These are phyloP conservation scores for Rhypophila decipiens DNA, from an alignment of 495 filamentous ascomycete genomes.

Conservation along the genomic window DNA sequence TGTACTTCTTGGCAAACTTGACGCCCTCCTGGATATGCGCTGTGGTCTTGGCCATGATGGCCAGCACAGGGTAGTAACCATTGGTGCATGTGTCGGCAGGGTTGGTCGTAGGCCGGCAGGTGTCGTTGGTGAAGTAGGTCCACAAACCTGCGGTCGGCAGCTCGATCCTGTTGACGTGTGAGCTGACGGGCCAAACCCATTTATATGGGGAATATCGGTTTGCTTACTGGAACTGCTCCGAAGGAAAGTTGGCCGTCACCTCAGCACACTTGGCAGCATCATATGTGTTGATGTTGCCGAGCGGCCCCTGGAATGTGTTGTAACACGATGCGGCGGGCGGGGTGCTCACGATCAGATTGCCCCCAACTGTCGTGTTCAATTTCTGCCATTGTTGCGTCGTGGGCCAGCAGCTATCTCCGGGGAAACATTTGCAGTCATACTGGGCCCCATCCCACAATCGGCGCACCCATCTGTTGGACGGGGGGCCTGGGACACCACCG, in stretches of 20 bases:
- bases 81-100: constrained; percentile 45
- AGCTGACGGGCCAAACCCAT: constrained; percentile 1
- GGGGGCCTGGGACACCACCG: not conserved
- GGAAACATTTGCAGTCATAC: constrained; percentile 40
- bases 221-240: constrained; percentile 32
- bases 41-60: constrained; percentile 39
- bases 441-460: constrained; percentile 21
- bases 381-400: constrained; percentile 20
- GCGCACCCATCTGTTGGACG: constrained; percentile 22
- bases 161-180: constrained; percentile 21
- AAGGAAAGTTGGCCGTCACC: constrained; percentile 23
- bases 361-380: constrained; percentile 34
- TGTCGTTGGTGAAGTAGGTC: constrained; percentile 44
- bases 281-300: constrained; percentile 32
- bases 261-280: constrained; percentile 30
- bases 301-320: constrained; percentile 31
- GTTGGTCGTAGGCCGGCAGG: constrained; percentile 37
- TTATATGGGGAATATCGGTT: not conserved
- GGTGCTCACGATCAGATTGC: constrained; percentile 30
- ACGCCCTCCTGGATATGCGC: constrained; percentile 44
- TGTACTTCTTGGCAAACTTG: constrained; percentile 48
- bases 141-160: constrained; percentile 35
- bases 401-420: constrained; percentile 39
- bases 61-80: constrained; percentile 53
- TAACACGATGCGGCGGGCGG: constrained; percentile 36